A percentile compares a stretch with the other conserved stretches of the same genome.
Conservation (phyloP, 148 eudicot genomes). For the Polygonum maritimum region DNA sequence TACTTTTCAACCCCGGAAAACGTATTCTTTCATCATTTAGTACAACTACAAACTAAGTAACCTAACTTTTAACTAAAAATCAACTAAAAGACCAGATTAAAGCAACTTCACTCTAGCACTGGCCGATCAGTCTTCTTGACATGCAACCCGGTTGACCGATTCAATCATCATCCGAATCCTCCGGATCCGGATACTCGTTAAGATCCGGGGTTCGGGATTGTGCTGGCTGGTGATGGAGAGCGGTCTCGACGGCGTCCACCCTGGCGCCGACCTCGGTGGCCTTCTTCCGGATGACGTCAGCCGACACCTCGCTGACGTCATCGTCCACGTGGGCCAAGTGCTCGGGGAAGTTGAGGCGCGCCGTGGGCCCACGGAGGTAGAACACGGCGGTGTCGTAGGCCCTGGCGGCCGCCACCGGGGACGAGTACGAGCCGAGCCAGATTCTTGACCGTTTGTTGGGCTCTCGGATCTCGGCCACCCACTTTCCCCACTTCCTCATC, state of each 20-base stretch:
- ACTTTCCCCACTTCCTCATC: slow-evolving; percentile 98
- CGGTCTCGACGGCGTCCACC: slow-evolving; percentile 60
- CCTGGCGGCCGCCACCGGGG: slow-evolving; percentile 75
- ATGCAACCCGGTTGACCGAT: background rate
- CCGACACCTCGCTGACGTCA: slow-evolving; percentile 26
- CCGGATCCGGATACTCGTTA: slow-evolving; percentile 63
- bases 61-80: background rate
- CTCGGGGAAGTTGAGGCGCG: slow-evolving; percentile 79
- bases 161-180: slow-evolving; percentile 5
- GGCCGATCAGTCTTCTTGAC: background rate
- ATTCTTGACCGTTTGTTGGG: slow-evolving; percentile 86
- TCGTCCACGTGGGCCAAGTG: slow-evolving; percentile 19
- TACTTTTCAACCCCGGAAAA: background rate
- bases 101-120: background rate
- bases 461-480: slow-evolving; percentile 95
- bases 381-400: slow-evolving; percentile 92
- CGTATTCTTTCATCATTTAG: background rate
- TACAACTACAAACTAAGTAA: background rate
- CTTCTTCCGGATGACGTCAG: slow-evolving; percentile 59
- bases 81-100: background rate
- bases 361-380: slow-evolving; percentile 71
- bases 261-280: slow-evolving; percentile 83
- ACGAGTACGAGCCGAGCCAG: slow-evolving; percentile 74
- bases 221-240: background rate
- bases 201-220: slow-evolving; percentile 46